A percentile compares a stretch with the other conserved stretches of the same genome.
Conservation (phyloP, 2,329 filamentous ascomycete species). For the Aspergillus floridensis region DNA sequence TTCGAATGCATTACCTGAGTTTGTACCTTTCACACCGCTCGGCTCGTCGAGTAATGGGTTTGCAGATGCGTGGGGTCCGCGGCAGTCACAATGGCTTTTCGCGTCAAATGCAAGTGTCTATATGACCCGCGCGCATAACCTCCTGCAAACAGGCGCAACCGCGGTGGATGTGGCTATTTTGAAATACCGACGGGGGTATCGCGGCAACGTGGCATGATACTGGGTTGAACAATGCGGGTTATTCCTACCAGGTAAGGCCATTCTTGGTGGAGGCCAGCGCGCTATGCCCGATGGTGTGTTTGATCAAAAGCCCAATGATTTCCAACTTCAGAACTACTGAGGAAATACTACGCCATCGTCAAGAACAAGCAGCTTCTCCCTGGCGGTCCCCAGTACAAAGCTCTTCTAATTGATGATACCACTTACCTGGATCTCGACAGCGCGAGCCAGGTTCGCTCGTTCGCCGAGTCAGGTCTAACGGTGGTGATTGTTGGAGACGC, state of each 20-base stretch:
- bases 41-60: neutral
- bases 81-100: conserved; percentile 3
- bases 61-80: conserved; percentile 2
- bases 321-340: no score
- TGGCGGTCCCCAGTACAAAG: no score
- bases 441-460: neutral
- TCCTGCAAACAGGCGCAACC: neutral
- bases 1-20: neutral
- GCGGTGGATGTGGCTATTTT: no score
- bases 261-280: neutral
- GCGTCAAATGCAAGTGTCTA: neutral
- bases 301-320: no score
- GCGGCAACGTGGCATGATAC: neutral
- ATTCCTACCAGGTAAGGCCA: conserved; percentile 4
- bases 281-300: neutral
- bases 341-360: no score
- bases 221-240: neutral
- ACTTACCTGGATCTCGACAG: neutral
- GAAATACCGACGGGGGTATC: neutral
- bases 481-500: conserved; percentile 2
- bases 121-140: neutral
- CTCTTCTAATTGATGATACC: no score
- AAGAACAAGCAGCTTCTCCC: no score
- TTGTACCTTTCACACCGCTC: neutral
- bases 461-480: conserved; percentile 1